phyloP scores from a whole-genome alignment of 1,139 yeast genomes.

The Blastobotrys buckinghamii region DNA sequence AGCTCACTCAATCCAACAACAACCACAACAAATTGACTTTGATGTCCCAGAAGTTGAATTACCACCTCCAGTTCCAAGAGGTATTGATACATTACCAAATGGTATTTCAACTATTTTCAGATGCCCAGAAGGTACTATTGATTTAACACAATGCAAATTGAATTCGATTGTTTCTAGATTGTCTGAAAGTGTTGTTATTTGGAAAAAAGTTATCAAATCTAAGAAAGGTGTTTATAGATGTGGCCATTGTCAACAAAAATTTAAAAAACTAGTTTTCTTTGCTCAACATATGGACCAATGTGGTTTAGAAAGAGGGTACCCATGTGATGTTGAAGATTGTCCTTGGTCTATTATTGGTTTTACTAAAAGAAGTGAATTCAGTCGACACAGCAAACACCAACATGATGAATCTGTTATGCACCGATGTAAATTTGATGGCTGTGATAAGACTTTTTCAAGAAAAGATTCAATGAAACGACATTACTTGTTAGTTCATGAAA shows the following conservation, averaged over 20 bases:
- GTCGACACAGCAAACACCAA: constrained; percentile 55
- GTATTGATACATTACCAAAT: neutral
- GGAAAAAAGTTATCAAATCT: constrained; percentile 15
- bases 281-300: constrained; percentile 45
- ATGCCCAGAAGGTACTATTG: neutral
- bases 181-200: constrained; percentile 9
- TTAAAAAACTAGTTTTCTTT: constrained; percentile 38
- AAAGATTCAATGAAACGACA: constrained; percentile 30
- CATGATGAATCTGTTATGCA: constrained; percentile 33
- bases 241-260: constrained; percentile 44
- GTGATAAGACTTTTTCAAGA: constrained; percentile 51
- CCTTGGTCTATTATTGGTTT: constrained; percentile 60
- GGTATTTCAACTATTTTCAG: neutral
- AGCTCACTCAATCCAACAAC: too few species aligned
- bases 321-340: constrained; percentile 51
- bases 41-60: neutral
- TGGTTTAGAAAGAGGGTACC: constrained; percentile 39
- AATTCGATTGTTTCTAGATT: constrained; percentile 8
- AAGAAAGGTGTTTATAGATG: constrained; percentile 50
- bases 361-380: constrained; percentile 52
- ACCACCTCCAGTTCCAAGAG: neutral
- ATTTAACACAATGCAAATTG: neutral
- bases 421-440: constrained; percentile 36
- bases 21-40: too few species aligned
- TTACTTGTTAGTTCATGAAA: constrained; percentile 18